Evolutionary conservation across 2,329 filamentous ascomycete genomes (phyloP).

Genomic region (Xylariaceae sp.): DNA sequence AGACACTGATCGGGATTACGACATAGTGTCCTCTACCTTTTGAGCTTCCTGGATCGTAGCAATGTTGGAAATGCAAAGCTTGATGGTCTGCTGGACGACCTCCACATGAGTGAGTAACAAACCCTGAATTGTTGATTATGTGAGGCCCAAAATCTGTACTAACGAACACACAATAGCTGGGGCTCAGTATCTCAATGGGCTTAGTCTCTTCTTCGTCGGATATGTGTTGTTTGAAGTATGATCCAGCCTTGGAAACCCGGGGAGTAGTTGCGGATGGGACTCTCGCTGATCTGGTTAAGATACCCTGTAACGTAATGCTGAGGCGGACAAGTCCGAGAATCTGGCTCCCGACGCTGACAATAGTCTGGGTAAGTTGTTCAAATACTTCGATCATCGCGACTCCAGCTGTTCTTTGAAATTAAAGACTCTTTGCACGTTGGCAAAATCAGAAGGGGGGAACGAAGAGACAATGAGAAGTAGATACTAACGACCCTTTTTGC

Average conservation of each 20-base stretch:
- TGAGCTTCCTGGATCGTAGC: conserved; percentile 55
- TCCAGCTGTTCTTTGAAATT: too few relatives aligned
- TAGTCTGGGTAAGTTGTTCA: conserved; percentile 38
- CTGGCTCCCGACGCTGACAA: conserved; percentile 55
- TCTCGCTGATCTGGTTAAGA: conserved; percentile 29
- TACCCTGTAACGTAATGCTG: conserved; percentile 60
- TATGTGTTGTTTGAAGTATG: conserved; percentile 54
- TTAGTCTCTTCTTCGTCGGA: conserved; percentile 64
- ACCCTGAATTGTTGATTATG: background rate
- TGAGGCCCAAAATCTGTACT: conserved; percentile 1
- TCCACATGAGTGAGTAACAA: conserved; percentile 47
- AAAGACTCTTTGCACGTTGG: too few relatives aligned
- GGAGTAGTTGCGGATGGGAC: background rate
- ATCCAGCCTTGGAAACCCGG: background rate
- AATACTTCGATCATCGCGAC: background rate
- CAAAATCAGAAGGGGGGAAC: too few relatives aligned
- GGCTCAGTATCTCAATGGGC: conserved; percentile 60
- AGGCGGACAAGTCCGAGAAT: conserved; percentile 55
- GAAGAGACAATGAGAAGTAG: too few relatives aligned
- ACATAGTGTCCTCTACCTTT: conserved; percentile 44
- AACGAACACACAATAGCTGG: conserved; percentile 37
- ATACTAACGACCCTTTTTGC: background rate
- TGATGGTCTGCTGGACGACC: conserved; percentile 49
- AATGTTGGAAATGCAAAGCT: conserved; percentile 58
- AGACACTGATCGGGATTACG: background rate